Evolutionary conservation across 805 yeast genomes (phyloP), one percentile per base, ranked within the genome.

Genomic region (Starmera quercuum): DNA sequence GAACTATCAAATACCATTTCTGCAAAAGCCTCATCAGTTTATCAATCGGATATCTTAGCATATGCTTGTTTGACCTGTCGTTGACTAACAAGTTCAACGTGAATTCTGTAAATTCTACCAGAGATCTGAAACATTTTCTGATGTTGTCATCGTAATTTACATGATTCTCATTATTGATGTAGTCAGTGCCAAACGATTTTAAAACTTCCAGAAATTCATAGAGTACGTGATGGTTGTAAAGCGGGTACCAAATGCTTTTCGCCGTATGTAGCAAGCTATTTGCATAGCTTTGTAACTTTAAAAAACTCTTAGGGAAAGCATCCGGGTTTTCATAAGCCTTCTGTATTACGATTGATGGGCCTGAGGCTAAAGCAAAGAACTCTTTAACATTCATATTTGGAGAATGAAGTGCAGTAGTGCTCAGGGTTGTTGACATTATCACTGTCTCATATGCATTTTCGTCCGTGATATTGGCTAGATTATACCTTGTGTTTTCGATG

Each of bases 181-280:
- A 44, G 3, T 27, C 18, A 0, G 25, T 35, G 7, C 49, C 53
- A 37, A 49, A 49, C 11, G 42, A 40, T 5, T 34, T 23, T 1
- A 41, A 31, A 6, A 45, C 34, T 2, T 42, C 45, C 7, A 29
- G 19, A 22, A 45, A 39, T 32, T 49, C 56, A 19, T 33, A 26
- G 3, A 51, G 23, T 4, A 44, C 33, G 9, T 33, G 26, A 7
- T 44, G 34, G 18, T 41, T 28, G 32, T 51, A 51, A 3, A 34
- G 38, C 13, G 56, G 54, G 14, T 39, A 30, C 37, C 47, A 42
- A 3, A 48, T 36, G 6, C 32, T 37, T 21, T 39, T 41, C 0
- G 42, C 34, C 1, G 48, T 45, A 30, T 40, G 45, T 12, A 40
- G 9, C 12, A 40, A 32, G 2, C 47, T 45, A 36, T 48, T 49